Conservation (phyloP, 768 basidiomycete genomes). For the Collybia nuda region DNA sequence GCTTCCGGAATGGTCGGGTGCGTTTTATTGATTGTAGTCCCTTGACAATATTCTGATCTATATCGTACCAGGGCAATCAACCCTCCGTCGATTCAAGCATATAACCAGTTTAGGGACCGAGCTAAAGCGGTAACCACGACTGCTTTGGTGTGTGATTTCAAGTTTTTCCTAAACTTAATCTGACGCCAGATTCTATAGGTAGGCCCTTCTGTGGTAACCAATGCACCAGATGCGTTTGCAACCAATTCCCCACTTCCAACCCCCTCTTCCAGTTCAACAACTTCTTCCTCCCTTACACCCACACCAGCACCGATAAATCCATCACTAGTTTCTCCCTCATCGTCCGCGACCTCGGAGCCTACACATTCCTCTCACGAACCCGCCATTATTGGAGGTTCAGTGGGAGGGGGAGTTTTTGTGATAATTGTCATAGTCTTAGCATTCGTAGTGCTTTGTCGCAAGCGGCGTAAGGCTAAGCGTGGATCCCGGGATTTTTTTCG, state of each 20-base stretch:
- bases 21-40: conserved; percentile 5
- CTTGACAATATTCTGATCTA: neutral
- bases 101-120: conserved; percentile 20
- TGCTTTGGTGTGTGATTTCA: conserved; percentile 19
- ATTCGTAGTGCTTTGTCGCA: conserved; percentile 7
- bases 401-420: conserved; percentile 15
- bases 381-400: conserved; percentile 21
- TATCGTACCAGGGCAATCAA: conserved; percentile 32
- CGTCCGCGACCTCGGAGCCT: neutral
- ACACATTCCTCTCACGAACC: neutral
- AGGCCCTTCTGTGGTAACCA: conserved; percentile 18
- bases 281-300: too few species aligned
- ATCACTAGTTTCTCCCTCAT: neutral
- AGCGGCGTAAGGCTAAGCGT: conserved; percentile 5
- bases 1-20: conserved; percentile 39
- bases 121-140: conserved; percentile 26
- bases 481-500: conserved; percentile 14
- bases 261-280: conserved; percentile 1
- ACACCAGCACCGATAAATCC: neutral
- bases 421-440: conserved; percentile 6
- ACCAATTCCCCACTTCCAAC: conserved; percentile 18
- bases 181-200: conserved; percentile 17
- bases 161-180: neutral
- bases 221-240: conserved; percentile 34
- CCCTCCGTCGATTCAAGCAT: conserved; percentile 25